phyloP scores from a whole-genome alignment of 768 basidiomycete genomes.

The Hericium coralloides region DNA sequence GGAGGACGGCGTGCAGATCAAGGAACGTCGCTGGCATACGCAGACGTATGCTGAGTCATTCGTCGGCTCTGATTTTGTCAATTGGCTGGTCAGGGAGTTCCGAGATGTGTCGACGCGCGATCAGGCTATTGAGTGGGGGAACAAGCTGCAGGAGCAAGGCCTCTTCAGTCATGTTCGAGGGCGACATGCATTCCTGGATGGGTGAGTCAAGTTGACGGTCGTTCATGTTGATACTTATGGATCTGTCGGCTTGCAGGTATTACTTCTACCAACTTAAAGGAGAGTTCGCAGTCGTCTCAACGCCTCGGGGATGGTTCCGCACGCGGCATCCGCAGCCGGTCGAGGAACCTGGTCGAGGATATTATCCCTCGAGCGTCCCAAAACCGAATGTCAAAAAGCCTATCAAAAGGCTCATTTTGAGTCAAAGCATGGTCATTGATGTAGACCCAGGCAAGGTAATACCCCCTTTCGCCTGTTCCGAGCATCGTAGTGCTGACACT shows the following conservation, averaged over 20 bases:
- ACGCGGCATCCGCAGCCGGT: conserved; percentile 1
- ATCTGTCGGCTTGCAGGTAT: conserved; percentile 39
- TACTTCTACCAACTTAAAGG: conserved; percentile 83
- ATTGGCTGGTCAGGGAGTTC: conserved; percentile 90
- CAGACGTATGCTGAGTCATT: conserved; percentile 72
- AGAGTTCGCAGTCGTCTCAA: conserved; percentile 64
- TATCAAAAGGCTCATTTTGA: conserved; percentile 62
- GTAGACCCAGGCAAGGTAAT: conserved; percentile 67
- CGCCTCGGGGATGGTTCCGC: conserved; percentile 69
- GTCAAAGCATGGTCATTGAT: conserved; percentile 88
- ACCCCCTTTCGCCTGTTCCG: not conserved
- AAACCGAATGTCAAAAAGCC: conserved; percentile 31
- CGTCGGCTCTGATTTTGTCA: conserved; percentile 82
- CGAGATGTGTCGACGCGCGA: conserved; percentile 77
- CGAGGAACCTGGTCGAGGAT: conserved; percentile 6
- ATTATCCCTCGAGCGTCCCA: conserved; percentile 28
- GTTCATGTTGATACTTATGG: not conserved
- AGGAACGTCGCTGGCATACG: conserved; percentile 78
- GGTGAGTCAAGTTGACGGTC: conserved; percentile 35
- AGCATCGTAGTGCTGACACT: not conserved
- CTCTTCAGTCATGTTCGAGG: conserved; percentile 79
- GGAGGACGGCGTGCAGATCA: conserved; percentile 76
- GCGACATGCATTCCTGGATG: conserved; percentile 79
- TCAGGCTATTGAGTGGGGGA: conserved; percentile 74
- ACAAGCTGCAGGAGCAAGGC: conserved; percentile 68